Conservation (phyloP, 2,329 filamentous ascomycete genomes). For the Clarireedia hainanense region DNA sequence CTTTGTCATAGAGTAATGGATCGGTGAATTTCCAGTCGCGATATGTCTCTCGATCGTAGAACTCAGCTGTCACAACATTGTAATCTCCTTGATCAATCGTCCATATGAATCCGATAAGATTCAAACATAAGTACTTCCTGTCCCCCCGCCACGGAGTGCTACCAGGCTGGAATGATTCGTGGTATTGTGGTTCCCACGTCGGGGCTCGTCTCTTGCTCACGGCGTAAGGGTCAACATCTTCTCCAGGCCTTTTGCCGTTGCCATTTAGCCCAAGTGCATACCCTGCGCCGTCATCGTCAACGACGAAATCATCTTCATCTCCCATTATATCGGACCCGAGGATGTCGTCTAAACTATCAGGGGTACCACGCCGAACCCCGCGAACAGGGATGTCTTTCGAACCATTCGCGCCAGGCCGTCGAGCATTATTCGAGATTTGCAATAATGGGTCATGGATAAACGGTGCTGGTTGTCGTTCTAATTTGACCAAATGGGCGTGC, state of each 20-base stretch:
- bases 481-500: slow-evolving; percentile 46
- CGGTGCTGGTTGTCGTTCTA: slow-evolving; percentile 65
- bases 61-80: slow-evolving; percentile 92
- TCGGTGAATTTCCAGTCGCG: slow-evolving; percentile 97
- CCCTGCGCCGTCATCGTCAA: slow-evolving; percentile 90
- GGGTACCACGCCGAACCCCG: slow-evolving; percentile 50
- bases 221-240: slow-evolving; percentile 32
- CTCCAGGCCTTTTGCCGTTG: slow-evolving; percentile 58
- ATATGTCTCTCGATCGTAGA: slow-evolving; percentile 89
- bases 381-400: slow-evolving; percentile 41
- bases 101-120: slow-evolving; percentile 92
- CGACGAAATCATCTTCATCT: slow-evolving; percentile 70
- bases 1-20: slow-evolving; percentile 91
- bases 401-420: slow-evolving; percentile 48
- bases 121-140: slow-evolving; percentile 85
- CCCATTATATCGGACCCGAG: slow-evolving; percentile 49
- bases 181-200: slow-evolving; percentile 52
- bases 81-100: slow-evolving; percentile 92
- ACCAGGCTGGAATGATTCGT: slow-evolving; percentile 84
- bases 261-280: slow-evolving; percentile 57
- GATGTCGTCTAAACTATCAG: slow-evolving; percentile 78
- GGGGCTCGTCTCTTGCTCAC: slow-evolving; percentile 35
- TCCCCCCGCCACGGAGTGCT: slow-evolving; percentile 95
- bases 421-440: slow-evolving; percentile 60
- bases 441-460: slow-evolving; percentile 75